Evolutionary conservation across 202 grass and related monocot genomes (phyloP), one percentile per base, ranked within the genome.

Genomic region (Schoenoplectus triqueter): DNA sequence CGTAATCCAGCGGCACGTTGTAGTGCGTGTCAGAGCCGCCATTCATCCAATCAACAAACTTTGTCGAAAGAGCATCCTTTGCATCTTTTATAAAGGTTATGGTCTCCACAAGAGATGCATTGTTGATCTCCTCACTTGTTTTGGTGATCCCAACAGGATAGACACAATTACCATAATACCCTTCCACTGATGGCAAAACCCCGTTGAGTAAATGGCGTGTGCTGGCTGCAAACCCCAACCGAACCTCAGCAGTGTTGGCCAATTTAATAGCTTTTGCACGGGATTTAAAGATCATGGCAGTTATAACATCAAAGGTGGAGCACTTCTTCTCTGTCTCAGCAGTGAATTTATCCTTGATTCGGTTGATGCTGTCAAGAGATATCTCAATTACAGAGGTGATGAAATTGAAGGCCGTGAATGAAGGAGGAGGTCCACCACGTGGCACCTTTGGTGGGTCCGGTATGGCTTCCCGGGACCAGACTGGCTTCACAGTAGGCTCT

Each of bases 41-140:
- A 17, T 10, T 80, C 84, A 86, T 79, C 94, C 94, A 97, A 73
- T 90, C 84, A 1, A 54, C 15, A 83, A 97, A 97, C 77, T 81
- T 84, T 13, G 47, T 72, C 1, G 85, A 3, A 5, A 92, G 83
- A 69, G 83, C 87, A 86, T 87, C 89, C 88, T 97, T 97, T 0
- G 94, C 94, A 39, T 91, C 92, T 57, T 91, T 89, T 82, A 94
- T 92, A 60, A 94, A 40, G 20, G 87, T 82, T 54, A 97, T 83
- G 49, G 87, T 89, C 82, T 92, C 89, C 21, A 84, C 42, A 6
- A 89, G 20, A 40, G 88, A 84, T 13, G 70, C 51, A 20, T 21
- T 59, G 13, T 52, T 82, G 0, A 86, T 54, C 71, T 66, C 50
- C 48, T 70, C 84, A 1, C 42, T 80, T 4, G 55, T 71, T 50